Conservation (phyloP, 768 basidiomycete genomes). For the Dacryopinax spathularia region DNA sequence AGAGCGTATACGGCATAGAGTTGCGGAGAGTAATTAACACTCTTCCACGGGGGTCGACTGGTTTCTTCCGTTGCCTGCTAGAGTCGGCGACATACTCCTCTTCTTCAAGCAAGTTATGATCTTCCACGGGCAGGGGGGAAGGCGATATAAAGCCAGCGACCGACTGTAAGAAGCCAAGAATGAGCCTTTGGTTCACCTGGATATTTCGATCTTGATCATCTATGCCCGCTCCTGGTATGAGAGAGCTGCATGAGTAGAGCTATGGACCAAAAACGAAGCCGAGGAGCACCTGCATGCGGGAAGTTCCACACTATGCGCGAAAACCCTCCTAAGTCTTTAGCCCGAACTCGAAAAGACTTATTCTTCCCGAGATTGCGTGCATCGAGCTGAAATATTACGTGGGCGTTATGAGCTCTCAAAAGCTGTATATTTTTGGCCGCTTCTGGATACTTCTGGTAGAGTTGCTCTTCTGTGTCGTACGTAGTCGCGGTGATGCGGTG, state of each 20-base stretch:
- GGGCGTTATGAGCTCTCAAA: slow-evolving; percentile 45
- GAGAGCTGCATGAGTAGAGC: background rate
- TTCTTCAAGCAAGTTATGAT: slow-evolving; percentile 27
- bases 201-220: slow-evolving; percentile 90
- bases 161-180: slow-evolving; percentile 70
- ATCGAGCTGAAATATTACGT: slow-evolving; percentile 70
- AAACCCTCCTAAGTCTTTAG: slow-evolving; percentile 30
- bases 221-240: slow-evolving; percentile 44
- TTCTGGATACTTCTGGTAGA: slow-evolving; percentile 71
- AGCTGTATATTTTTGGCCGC: slow-evolving; percentile 42
- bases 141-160: slow-evolving; percentile 42
- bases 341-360: slow-evolving; percentile 39
- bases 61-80: slow-evolving; percentile 6
- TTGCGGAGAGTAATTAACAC: slow-evolving; percentile 78
- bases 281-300: slow-evolving; percentile 71
- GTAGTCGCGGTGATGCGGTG: slow-evolving; percentile 71
- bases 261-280: background rate
- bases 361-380: slow-evolving; percentile 60
- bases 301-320: slow-evolving; percentile 89
- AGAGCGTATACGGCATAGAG: slow-evolving; percentile 71
- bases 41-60: slow-evolving; percentile 41
- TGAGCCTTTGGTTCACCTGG: slow-evolving; percentile 67
- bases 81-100: slow-evolving; percentile 9
- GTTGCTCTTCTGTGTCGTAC: slow-evolving; percentile 64
- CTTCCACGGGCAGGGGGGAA: slow-evolving; percentile 28